These are phyloP conservation scores for Ilyonectria robusta DNA, from an alignment of 2,329 filamentous ascomycete species.

Conservation along the genomic window DNA sequence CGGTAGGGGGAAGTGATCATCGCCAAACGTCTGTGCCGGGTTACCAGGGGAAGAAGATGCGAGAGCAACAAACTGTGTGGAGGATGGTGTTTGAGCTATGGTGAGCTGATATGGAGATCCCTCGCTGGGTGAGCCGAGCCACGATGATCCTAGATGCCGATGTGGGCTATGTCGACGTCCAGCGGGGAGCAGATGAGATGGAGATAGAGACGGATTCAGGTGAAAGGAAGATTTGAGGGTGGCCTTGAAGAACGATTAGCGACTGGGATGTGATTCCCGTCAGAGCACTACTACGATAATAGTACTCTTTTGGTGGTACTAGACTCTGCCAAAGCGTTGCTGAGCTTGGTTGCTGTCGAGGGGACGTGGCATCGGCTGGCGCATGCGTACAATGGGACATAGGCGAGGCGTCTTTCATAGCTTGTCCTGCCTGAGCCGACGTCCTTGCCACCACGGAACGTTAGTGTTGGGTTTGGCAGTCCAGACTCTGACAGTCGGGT, in stretches of 20 bases:
- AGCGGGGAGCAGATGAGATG: neutral
- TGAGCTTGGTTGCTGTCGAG: no score
- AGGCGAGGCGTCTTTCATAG: no score
- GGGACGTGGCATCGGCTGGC: no score
- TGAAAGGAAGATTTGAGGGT: constrained; percentile 2
- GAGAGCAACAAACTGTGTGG: constrained; percentile 1
- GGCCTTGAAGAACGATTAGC: neutral
- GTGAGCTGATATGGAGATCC: neutral
- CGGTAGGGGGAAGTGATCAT: neutral
- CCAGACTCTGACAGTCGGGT: no score
- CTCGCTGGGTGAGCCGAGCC: neutral
- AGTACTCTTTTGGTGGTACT: neutral
- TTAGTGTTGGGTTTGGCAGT: no score
- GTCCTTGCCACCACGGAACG: no score
- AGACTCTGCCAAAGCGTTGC: neutral
- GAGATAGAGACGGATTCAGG: neutral
- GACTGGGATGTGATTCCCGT: neutral
- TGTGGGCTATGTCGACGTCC: neutral
- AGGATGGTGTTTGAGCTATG: neutral
- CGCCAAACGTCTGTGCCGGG: neutral
- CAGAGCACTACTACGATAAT: neutral
- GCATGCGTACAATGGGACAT: no score
- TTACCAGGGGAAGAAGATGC: neutral
- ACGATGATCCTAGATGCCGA: neutral
- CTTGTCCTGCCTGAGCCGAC: no score